A percentile compares a stretch with the other conserved stretches of the same genome.
These are phyloP conservation scores for Fusarium duplospermum DNA, from an alignment of 2,329 filamentous ascomycete species.

Conservation along the genomic window DNA sequence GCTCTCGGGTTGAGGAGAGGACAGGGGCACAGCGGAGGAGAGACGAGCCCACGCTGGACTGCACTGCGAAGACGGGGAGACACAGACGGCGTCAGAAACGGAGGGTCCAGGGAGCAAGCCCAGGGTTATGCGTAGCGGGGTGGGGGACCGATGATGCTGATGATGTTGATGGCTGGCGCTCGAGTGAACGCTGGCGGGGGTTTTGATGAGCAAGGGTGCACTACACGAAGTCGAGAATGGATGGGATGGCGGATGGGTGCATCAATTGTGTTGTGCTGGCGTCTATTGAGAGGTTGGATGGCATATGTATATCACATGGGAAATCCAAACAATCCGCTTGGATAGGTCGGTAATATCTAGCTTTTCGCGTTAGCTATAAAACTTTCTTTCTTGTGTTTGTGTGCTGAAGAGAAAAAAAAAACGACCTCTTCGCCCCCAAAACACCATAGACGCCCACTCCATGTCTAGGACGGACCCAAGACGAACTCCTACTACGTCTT, in stretches of 20 bases:
- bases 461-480: neutral
- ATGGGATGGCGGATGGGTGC: constrained; percentile 4
- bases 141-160: constrained; percentile 32
- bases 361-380: neutral
- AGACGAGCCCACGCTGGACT: neutral
- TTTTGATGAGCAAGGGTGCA: neutral
- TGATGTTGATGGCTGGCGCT: constrained; percentile 29
- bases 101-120: constrained; percentile 20
- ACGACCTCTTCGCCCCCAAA: neutral
- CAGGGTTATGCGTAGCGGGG: constrained; percentile 27
- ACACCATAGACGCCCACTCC: neutral
- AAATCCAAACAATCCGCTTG: neutral
- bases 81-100: constrained; percentile 5
- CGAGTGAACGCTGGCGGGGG: neutral
- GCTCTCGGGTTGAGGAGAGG: constrained; percentile 26
- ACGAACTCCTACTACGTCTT: constrained; percentile 31
- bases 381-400: neutral
- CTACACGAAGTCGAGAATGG: neutral
- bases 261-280: constrained; percentile 6
- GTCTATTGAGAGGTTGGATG: constrained; percentile 17
- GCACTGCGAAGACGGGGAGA: constrained; percentile 4
- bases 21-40: neutral
- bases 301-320: constrained; percentile 28
- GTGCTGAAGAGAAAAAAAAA: neutral
- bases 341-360: neutral